Base-by-base conservation (phyloP, 2,329 filamentous ascomycete genomes). In the Alternaria viburni region DNA sequence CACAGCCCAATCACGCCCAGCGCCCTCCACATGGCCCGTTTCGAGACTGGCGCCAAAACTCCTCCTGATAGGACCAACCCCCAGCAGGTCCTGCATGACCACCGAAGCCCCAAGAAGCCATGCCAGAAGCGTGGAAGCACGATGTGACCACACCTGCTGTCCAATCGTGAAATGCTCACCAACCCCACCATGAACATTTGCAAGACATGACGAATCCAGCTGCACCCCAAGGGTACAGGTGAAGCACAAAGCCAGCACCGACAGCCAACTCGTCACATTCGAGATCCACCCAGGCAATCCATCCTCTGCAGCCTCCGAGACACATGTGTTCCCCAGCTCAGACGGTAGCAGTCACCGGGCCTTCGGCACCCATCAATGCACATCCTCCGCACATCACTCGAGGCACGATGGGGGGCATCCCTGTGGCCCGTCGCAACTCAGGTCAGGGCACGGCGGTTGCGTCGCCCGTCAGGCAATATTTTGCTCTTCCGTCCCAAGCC, bases 401-500 rank as follows among this genome's bases (percentile, higher is more conserved):
- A 36, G 57, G 62, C 11, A 5, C 13, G 21, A 55, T 54, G 54
- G 44, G 51, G 57, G 46, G 28, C 41, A 49, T 58, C 61, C 64
- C 56, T 54, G 56, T 47, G 54, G 25, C 49, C 28, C 19, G 44
- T 62, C 60, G 32, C 41, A 30, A 58, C 52, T 65, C 49, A 50
- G 61, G 50, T 56, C 64, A 61, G 54, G 57, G 61, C 62, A 62
- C 57, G 69, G 72, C 74, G 73, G 69, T 69, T 72, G 73, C 71
- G 68, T 75, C 72, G 73, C 71, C 25, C 50, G 45, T 25, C 68
- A 77, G 74, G 66, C 70, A 72, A 70, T 67, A 36, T 55, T 64
- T 62, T 60, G 36, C 36, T 41, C 36, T 61, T 61, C 8, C 49
- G 25, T 63, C 56, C 54, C 60, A 56, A 49, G 47, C 36, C 56